Percentiles rank a stretch among this genome's conserved stretches.
phyloP scores from a whole-genome alignment of 2,329 filamentous ascomycete species.

The Phyllosticta citriasiana region DNA sequence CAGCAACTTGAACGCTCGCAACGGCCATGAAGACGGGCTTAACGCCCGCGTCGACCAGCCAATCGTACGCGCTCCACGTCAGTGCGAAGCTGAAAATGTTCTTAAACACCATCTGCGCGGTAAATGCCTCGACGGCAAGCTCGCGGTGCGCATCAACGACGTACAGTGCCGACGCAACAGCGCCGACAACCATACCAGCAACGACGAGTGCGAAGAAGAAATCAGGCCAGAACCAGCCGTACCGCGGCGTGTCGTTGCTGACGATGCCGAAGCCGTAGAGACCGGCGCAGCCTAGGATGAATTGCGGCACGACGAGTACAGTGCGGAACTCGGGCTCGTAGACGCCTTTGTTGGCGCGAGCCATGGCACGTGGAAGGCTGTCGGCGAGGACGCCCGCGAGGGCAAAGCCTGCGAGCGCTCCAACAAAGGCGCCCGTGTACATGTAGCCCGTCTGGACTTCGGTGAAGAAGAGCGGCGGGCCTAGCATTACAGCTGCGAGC shows the following conservation, averaged over 20 bases:
- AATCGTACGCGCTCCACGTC: constrained; percentile 75
- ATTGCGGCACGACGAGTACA: constrained; percentile 69
- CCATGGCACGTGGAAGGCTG: constrained; percentile 59
- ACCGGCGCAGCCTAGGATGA: constrained; percentile 66
- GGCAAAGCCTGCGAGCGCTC: constrained; percentile 66
- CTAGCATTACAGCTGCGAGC: constrained; percentile 71
- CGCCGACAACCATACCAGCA: constrained; percentile 83
- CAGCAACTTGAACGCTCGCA: constrained; percentile 63
- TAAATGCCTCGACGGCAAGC: constrained; percentile 79
- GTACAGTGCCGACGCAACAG: constrained; percentile 76
- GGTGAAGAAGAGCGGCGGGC: constrained; percentile 70
- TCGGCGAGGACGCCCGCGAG: constrained; percentile 69
- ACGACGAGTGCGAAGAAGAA: constrained; percentile 79
- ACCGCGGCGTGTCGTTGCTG: constrained; percentile 48
- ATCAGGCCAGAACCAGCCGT: constrained; percentile 63
- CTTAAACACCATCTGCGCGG: constrained; percentile 84
- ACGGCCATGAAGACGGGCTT: constrained; percentile 60
- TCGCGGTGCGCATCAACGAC: constrained; percentile 91
- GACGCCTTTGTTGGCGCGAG: constrained; percentile 63
- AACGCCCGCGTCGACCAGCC: constrained; percentile 57
- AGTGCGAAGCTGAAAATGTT: constrained; percentile 85
- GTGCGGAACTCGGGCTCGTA: constrained; percentile 92
- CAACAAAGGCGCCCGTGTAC: constrained; percentile 77
- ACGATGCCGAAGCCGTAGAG: constrained; percentile 79
- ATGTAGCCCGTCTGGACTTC: constrained; percentile 77